Evolutionary conservation across 768 basidiomycete genomes (phyloP).

Genomic region (Thelephora aurantiotincta): DNA sequence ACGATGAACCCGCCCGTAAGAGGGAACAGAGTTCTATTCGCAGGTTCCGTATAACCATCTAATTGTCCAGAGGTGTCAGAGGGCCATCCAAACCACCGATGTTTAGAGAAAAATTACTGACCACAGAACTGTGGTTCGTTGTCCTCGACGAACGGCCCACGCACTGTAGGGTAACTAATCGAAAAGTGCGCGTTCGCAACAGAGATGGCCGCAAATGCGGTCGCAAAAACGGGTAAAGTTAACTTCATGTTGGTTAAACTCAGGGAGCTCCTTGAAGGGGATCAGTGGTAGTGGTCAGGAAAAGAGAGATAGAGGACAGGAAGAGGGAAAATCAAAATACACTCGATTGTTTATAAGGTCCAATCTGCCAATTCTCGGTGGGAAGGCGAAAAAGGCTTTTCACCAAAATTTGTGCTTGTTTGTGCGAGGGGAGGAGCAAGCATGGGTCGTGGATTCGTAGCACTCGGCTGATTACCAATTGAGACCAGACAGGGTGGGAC

Average conservation of each 20-base stretch:
- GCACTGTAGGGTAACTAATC: conserved; percentile 57
- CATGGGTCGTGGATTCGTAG: too few relatives aligned
- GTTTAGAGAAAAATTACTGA: conserved; percentile 16
- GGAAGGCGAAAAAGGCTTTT: conserved; percentile 15
- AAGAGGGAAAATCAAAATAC: background rate
- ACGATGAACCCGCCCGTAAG: conserved; percentile 45
- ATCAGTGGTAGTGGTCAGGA: background rate
- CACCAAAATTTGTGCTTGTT: conserved; percentile 11
- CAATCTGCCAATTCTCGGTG: too few relatives aligned
- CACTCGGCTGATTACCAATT: too few relatives aligned
- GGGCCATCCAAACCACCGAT: background rate
- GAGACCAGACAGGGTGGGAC: too few relatives aligned
- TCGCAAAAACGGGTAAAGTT: conserved; percentile 21
- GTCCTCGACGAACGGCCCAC: conserved; percentile 53
- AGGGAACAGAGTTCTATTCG: conserved; percentile 57
- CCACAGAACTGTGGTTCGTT: conserved; percentile 56
- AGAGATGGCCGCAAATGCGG: conserved; percentile 19
- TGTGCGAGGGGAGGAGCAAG: conserved; percentile 1
- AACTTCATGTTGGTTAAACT: conserved; percentile 24
- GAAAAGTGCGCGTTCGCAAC: conserved; percentile 64
- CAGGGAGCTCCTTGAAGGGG: background rate
- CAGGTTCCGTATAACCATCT: conserved; percentile 49
- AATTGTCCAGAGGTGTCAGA: conserved; percentile 1
- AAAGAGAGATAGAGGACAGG: background rate
- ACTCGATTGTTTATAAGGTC: too few relatives aligned